A percentile compares a stretch with the other conserved stretches of the same genome.
Evolutionary conservation across 192 early-diverging fungal genomes (phyloP).

Genomic region (Umbelopsis sp.): DNA sequence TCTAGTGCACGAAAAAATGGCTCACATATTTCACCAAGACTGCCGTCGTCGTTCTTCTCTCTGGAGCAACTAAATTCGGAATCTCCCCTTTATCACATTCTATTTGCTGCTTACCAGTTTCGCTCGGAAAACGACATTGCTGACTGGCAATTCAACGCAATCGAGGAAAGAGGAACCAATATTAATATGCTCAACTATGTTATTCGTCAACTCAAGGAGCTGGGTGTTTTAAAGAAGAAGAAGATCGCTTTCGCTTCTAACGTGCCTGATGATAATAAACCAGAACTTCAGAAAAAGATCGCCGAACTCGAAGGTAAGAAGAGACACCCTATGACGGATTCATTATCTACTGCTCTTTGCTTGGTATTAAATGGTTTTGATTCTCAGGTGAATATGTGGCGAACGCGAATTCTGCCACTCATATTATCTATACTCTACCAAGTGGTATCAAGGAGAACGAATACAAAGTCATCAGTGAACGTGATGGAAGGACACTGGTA

Average conservation of each 20-base stretch:
- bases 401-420: constrained; percentile 13
- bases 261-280: constrained; percentile 2
- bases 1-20: neutral
- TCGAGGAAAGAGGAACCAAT: constrained; percentile 27
- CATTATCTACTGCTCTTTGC: neutral
- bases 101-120: constrained; percentile 31
- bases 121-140: constrained; percentile 29
- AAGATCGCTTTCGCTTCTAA: constrained; percentile 18
- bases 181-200: constrained; percentile 20
- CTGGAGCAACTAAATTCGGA: constrained; percentile 13
- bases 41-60: constrained; percentile 24
- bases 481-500: constrained; percentile 27
- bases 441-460: constrained; percentile 9
- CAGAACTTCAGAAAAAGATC: neutral
- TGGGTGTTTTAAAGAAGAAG: constrained; percentile 16
- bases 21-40: constrained; percentile 8
- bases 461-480: constrained; percentile 1
- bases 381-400: constrained; percentile 10
- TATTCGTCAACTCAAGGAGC: constrained; percentile 4
- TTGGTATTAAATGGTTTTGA: neutral
- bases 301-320: constrained; percentile 3
- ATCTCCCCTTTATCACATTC: constrained; percentile 29
- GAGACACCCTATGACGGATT: too few relatives aligned
- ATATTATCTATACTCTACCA: constrained; percentile 22
- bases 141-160: constrained; percentile 34